Evolutionary conservation across 2,329 filamentous ascomycete genomes (phyloP).

Genomic region (Emergomyces orientalis): DNA sequence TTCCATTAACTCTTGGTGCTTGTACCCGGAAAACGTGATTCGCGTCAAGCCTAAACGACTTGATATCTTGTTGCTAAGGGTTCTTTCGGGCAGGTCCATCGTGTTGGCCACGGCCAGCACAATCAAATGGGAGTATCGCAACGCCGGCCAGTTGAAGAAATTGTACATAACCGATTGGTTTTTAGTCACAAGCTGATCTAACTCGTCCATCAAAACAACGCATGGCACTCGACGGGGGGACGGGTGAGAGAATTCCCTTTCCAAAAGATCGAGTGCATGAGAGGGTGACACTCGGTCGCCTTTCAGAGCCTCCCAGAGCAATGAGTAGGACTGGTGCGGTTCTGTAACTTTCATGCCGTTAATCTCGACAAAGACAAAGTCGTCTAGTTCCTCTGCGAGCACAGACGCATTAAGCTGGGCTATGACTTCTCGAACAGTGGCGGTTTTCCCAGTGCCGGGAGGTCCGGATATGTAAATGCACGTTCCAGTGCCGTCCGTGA

Average conservation of each 20-base stretch:
- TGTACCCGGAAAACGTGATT: constrained; percentile 96
- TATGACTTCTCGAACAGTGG: constrained; percentile 91
- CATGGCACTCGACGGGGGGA: constrained; percentile 86
- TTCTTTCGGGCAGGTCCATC: constrained; percentile 95
- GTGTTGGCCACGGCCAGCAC: constrained; percentile 97
- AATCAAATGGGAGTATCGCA: constrained; percentile 84
- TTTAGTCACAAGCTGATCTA: constrained; percentile 94
- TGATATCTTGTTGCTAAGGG: constrained; percentile 96
- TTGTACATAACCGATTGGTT: constrained; percentile 99
- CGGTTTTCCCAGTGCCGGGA: constrained; percentile 93
- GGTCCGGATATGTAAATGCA: constrained; percentile 99
- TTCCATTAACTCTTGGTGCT: constrained; percentile 91
- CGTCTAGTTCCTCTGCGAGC: constrained; percentile 80
- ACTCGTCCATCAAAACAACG: constrained; percentile 95
- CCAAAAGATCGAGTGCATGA: constrained; percentile 82
- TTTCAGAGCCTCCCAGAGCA: constrained; percentile 93
- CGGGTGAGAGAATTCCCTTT: constrained; percentile 85
- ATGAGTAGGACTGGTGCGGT: constrained; percentile 87
- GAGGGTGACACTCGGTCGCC: constrained; percentile 85
- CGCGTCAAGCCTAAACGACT: constrained; percentile 81
- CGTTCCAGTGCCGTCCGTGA: constrained; percentile 82
- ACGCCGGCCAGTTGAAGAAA: constrained; percentile 97
- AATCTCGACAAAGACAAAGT: constrained; percentile 98
- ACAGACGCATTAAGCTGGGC: constrained; percentile 82
- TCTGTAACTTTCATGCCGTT: constrained; percentile 99